Percentiles rank a stretch among this genome's conserved stretches.
These are phyloP conservation scores for Pleoardoris graminearum DNA, from an alignment of 2,329 filamentous ascomycete species.

Conservation along the genomic window DNA sequence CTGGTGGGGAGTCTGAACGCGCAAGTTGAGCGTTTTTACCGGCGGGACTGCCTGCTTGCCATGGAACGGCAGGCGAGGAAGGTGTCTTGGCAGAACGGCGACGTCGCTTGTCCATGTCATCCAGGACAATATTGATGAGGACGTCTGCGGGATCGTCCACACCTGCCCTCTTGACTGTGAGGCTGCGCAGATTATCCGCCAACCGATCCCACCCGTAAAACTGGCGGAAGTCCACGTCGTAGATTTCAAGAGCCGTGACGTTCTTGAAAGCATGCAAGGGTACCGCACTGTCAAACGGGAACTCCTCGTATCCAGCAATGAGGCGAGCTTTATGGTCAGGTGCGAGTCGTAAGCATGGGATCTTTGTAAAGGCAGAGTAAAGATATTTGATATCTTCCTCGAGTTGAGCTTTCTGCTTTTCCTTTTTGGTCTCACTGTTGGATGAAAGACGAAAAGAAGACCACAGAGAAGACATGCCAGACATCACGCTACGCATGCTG, in stretches of 20 bases:
- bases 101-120: slow-evolving; percentile 92
- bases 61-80: slow-evolving; percentile 74
- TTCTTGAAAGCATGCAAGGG: slow-evolving; percentile 98
- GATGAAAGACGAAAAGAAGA: slow-evolving; percentile 82
- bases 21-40: slow-evolving; percentile 67
- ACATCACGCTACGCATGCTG: slow-evolving; percentile 96
- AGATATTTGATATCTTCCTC: slow-evolving; percentile 91
- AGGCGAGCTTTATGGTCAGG: slow-evolving; percentile 91
- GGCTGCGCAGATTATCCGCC: slow-evolving; percentile 85
- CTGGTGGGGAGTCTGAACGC: slow-evolving; percentile 66
- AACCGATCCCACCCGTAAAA: slow-evolving; percentile 97
- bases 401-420: slow-evolving; percentile 83
- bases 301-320: slow-evolving; percentile 94
- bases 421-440: slow-evolving; percentile 78
- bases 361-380: slow-evolving; percentile 98
- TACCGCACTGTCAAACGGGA: slow-evolving; percentile 95
- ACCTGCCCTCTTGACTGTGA: slow-evolving; percentile 84
- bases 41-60: slow-evolving; percentile 65
- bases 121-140: slow-evolving; percentile 87
- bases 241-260: slow-evolving; percentile 88
- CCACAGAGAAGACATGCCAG: slow-evolving; percentile 93
- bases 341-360: slow-evolving; percentile 84
- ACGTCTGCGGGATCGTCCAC: slow-evolving; percentile 90
- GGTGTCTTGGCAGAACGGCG: slow-evolving; percentile 86
- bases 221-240: slow-evolving; percentile 92